phyloP scores from a whole-genome alignment of 371 early-diverging fungal genomes.

The Encephalitozoon romaleae region DNA sequence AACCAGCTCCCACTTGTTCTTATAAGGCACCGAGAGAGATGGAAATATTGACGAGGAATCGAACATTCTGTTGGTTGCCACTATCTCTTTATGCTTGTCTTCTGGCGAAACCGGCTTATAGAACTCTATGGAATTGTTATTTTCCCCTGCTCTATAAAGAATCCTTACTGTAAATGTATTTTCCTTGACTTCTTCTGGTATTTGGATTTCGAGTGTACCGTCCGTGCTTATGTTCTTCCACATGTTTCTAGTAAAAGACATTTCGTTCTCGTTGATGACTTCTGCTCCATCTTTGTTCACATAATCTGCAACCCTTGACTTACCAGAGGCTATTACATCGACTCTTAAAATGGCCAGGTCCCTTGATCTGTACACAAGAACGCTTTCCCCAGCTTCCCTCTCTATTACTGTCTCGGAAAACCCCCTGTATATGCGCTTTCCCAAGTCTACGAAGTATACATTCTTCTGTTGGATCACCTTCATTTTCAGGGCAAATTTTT shows the following conservation, averaged over 20 bases:
- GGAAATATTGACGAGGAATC: constrained; percentile 33
- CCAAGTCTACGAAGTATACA: constrained; percentile 44
- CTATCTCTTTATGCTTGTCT: constrained; percentile 45
- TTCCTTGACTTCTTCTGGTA: constrained; percentile 8
- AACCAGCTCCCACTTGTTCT: constrained; percentile 47
- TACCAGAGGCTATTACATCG: neutral
- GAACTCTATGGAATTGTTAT: constrained; percentile 29
- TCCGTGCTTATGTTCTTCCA: neutral
- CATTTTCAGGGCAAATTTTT: constrained; percentile 26
- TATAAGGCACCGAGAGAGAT: neutral
- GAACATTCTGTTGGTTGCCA: constrained; percentile 7
- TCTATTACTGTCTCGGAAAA: constrained; percentile 41
- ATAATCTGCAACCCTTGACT: neutral
- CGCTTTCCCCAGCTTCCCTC: neutral
- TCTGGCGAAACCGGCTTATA: constrained; percentile 23
- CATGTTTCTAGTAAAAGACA: neutral
- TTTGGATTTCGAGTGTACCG: neutral
- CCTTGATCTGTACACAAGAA: neutral
- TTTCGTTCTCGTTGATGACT: neutral
- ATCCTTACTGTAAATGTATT: constrained; percentile 30
- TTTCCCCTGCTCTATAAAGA: neutral
- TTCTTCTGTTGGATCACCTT: constrained; percentile 44
- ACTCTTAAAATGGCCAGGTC: neutral
- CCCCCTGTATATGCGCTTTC: constrained; percentile 27
- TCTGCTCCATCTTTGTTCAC: neutral